Percentiles rank a stretch among this genome's conserved stretches.
These are phyloP conservation scores for Xylaria sp. DNA, from an alignment of 2,329 filamentous ascomycete species.

Conservation along the genomic window DNA sequence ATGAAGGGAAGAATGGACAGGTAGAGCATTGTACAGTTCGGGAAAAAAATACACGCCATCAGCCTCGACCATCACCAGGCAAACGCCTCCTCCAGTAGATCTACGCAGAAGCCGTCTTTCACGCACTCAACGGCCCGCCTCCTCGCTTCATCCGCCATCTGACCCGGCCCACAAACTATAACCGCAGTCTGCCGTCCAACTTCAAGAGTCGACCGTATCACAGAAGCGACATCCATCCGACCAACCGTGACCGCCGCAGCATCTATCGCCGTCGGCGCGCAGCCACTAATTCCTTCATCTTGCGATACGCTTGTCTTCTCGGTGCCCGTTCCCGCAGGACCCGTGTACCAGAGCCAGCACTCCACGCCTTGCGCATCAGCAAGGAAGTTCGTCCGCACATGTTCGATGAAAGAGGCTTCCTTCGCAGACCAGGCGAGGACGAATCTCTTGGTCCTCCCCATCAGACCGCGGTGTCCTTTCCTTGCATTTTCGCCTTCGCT, in stretches of 20 bases:
- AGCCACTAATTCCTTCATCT: not conserved
- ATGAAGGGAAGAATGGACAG: too few relatives aligned
- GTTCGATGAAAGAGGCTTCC: slow-evolving; percentile 33
- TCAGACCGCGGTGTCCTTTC: slow-evolving; percentile 14
- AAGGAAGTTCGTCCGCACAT: slow-evolving; percentile 32
- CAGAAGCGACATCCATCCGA: slow-evolving; percentile 28
- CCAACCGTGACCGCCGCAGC: slow-evolving; percentile 26
- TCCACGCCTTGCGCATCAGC: slow-evolving; percentile 20
- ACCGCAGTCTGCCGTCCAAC: slow-evolving; percentile 33
- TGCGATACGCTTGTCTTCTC: not conserved
- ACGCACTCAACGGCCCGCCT: slow-evolving; percentile 31
- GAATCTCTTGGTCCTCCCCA: slow-evolving; percentile 31
- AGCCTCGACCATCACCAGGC: slow-evolving; percentile 25
- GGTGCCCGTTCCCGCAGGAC: not conserved
- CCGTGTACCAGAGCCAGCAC: slow-evolving; percentile 27
- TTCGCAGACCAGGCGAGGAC: slow-evolving; percentile 37
- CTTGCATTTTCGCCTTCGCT: not conserved
- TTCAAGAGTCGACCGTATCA: slow-evolving; percentile 29
- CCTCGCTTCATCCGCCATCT: slow-evolving; percentile 39
- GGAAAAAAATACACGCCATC: not conserved
- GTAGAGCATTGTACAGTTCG: too few relatives aligned
- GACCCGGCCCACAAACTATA: slow-evolving; percentile 36
- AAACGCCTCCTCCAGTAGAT: slow-evolving; percentile 36
- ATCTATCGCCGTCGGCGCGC: not conserved
- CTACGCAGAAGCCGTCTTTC: slow-evolving; percentile 31